Base-by-base conservation (phyloP, 2,329 filamentous ascomycete genomes). In the Magnaporthiopsis poae region DNA sequence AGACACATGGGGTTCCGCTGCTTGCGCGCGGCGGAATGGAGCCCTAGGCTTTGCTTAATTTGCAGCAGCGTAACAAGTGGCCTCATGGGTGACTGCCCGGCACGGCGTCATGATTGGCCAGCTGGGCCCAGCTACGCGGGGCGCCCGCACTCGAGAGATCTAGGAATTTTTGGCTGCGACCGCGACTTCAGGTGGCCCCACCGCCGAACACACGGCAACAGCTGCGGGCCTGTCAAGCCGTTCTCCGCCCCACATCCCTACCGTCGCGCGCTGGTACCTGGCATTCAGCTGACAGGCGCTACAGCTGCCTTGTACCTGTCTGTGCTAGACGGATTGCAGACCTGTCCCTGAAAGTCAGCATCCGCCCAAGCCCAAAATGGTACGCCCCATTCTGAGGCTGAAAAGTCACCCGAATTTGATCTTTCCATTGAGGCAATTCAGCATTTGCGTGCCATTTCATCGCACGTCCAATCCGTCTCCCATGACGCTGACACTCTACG, bases 31-130 rank as follows among this genome's bases (percentile, higher is more conserved):
- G 60, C 25, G 15, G 29, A 61, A 61, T 29, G 60, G 60, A 31
- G 60, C 60, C 25, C 60, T 31, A 11, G 36, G 36, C 36, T 39
- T 39, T 27, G 25, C 29, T 27, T 29, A 61, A 31, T 27, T 31
- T 61, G 60, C 60, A 21, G 61, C 18, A 62, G 33, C 33, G 15
- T 35, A 62, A 62, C 61, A 62, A 29, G 61, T 62, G 61, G 61
- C 61, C 61, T 62, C 61, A 62, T 62, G 29, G 61, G 12, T 5
- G 15, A 56, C 21, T 25, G 46, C 21, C 21, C 18, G 11, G n/a
- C 46, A 7, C 46, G 46, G 46, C 46, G 46, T 56, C 46, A 11
- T 56, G 46, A 56, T 56, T 56, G 46, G 46, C 21, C 21, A 25
- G 46, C 21, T 5, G 46, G 46, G 13, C 21, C 46, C 46, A 56